Base-by-base conservation (phyloP, 805 yeast genomes). In the Komagataella pseudopastoris region DNA sequence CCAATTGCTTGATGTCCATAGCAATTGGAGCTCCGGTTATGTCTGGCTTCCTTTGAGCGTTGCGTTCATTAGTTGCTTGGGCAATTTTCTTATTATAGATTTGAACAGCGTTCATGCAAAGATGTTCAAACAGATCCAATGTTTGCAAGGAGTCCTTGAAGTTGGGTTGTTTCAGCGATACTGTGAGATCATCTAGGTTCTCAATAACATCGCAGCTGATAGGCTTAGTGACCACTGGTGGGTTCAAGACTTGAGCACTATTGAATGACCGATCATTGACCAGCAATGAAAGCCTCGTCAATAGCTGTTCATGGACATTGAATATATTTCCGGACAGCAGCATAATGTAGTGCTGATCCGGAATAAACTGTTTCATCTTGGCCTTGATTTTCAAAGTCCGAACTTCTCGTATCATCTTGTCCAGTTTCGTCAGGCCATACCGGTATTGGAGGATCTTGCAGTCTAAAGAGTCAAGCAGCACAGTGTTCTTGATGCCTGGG, bases 391-490 rank as follows among this genome's bases (percentile, higher is more conserved):
- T 57, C 24, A 73, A 54, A 1, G 59, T 49, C 22, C 56, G 62
- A n/a, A 75, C 56, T 22, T 69, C 60, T 16, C 68, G 61, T 3
- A 65, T 53, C 48, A 75, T 60, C 39, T 64, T 63, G 44, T 67
- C 66, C 23, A 81, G 58, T 58, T 80, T 81, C 52, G 64, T 60
- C 2, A 75, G 65, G 7, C 80, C 76, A 57, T 78, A 78, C 51
- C 72, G 74, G 61, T 76, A 83, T 60, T 83, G 86, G 3, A 83
- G 62, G 20, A 80, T 69, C 54, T 75, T 74, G 12, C 80, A 77
- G 56, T 82, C 88, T 49, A 73, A 66, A 1, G 76, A 66, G 56
- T 74, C 77, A 52, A 79, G 54, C 10, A 62, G 54, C 10, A 66
- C 59, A 2, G 69, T 62, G 17, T 66, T 68, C 47, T 59, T 64